Evolutionary conservation across 148 eudicot genomes (phyloP), one percentile per base, ranked within the genome.

Genomic region (Talinum fruticosum): DNA sequence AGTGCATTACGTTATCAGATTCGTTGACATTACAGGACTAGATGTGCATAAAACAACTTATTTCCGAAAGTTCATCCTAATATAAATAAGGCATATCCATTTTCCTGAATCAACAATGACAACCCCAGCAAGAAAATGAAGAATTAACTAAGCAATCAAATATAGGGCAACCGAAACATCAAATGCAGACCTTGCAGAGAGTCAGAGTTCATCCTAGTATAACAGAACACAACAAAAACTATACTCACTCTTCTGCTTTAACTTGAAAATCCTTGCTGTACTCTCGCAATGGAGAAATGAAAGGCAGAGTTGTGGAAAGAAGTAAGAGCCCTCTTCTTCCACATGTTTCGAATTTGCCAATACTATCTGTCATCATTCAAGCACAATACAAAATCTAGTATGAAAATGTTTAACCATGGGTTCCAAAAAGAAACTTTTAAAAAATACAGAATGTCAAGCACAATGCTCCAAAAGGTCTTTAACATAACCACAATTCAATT

Each of bases 281-380:
- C 33, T 83, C 79, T 74, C 41, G 81, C 37, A 80, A 28, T 66
- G 86, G 82, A 66, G 83, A 74, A 66, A 92, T 80, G 32, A 87
- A 81, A 37, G 89, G 85, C 38, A 85, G 32, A 21, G 84, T 59
- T 24, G 83, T 77, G 15, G 86, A 80, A 59, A 82, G 66, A 62
- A 79, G 82, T 38, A 88, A 33, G 44, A 86, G 82, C 74, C 77
- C 79, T 81, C 97, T 89, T 82, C 97, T 88, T 49, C 87, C 88
- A 65, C 73, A 54, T 69, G 81, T 73, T 77, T 71, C 36, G 45
- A 30, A 41, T 70, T 53, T 73, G 26, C 32, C 69, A 74, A 26
- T 44, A 61, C 72, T 65, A 73, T 79, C 87, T 83, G 88, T 57
- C 24, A 71, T 10, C 76, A 72, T 73, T 44, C 28, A 32, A 16